A percentile compares a stretch with the other conserved stretches of the same genome.
phyloP scores from a whole-genome alignment of 768 basidiomycete genomes.

The Naematelia encephala region DNA sequence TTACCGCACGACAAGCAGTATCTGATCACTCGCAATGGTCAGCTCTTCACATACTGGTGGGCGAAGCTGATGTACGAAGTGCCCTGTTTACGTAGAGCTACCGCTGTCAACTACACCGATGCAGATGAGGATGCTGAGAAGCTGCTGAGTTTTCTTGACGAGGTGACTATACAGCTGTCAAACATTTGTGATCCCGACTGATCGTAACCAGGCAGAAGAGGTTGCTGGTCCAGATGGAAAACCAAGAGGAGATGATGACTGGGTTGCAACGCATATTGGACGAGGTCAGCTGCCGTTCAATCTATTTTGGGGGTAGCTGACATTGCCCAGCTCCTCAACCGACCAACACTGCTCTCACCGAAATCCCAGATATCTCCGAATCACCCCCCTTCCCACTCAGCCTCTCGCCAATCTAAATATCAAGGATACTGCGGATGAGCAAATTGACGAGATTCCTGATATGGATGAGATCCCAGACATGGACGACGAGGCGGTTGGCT shows the following conservation, averaged over 20 bases:
- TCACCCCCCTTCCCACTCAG: conserved; percentile 25
- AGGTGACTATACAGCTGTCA: conserved; percentile 49
- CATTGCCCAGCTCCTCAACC: conserved; percentile 15
- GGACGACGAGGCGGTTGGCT: conserved; percentile 73
- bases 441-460: conserved; percentile 65
- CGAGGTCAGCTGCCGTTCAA: conserved; percentile 51
- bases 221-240: conserved; percentile 47
- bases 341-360: conserved; percentile 27
- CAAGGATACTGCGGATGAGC: conserved; percentile 23
- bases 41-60: conserved; percentile 10
- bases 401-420: conserved; percentile 23
- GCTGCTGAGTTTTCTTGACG: conserved; percentile 66
- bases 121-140: conserved; percentile 96
- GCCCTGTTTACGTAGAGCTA: conserved; percentile 92
- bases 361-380: conserved; percentile 47
- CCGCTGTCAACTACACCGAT: conserved; percentile 87
- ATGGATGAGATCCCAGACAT: conserved; percentile 98
- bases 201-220: conserved; percentile 46
- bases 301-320: background rate
- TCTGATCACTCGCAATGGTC: conserved; percentile 78
- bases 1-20: conserved; percentile 96
- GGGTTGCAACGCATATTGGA: conserved; percentile 97
- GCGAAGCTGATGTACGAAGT: conserved; percentile 54
- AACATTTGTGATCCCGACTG: background rate
- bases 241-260: conserved; percentile 62